Conservation (phyloP, 2,329 filamentous ascomycete genomes). For the Exophiala sideris region DNA sequence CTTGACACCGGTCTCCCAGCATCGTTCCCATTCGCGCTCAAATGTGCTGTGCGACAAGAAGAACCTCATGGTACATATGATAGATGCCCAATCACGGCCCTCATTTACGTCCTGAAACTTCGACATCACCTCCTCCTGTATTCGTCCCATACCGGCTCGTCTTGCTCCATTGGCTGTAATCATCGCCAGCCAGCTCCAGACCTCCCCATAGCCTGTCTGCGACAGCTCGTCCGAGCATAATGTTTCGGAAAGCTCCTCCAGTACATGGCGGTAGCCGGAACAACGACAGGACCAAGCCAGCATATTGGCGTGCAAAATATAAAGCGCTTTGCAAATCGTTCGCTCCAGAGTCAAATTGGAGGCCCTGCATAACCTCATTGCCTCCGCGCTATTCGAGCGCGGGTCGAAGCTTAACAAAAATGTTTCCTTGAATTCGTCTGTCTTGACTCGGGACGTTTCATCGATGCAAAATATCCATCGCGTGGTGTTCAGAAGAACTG, state of each 20-base stretch:
- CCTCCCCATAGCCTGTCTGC: conserved; percentile 1
- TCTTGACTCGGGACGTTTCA: background rate
- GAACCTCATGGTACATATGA: background rate
- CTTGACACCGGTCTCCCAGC: conserved; percentile 12
- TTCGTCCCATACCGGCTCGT: conserved; percentile 8
- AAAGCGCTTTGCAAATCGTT: conserved; percentile 16
- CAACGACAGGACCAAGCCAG: conserved; percentile 20
- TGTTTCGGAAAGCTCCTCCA: conserved; percentile 12
- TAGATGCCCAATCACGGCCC: conserved; percentile 6
- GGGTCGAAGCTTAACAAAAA: conserved; percentile 20
- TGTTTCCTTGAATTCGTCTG: conserved; percentile 5
- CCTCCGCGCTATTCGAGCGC: conserved; percentile 10
- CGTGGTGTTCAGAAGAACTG: conserved; percentile 9
- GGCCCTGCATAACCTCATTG: conserved; percentile 15
- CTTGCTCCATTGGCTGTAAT: conserved; percentile 19
- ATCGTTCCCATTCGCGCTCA: conserved; percentile 16
- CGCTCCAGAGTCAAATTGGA: conserved; percentile 6
- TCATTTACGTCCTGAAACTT: conserved; percentile 1
- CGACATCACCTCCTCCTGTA: conserved; percentile 14
- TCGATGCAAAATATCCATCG: conserved; percentile 17
- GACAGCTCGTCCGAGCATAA: conserved; percentile 1
- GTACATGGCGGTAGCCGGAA: conserved; percentile 13
- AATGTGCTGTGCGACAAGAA: conserved; percentile 17
- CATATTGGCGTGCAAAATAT: conserved; percentile 19
- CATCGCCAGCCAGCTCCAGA: conserved; percentile 15